Base-by-base conservation (phyloP, 345 rosid species). In the Durio zibethinus region DNA sequence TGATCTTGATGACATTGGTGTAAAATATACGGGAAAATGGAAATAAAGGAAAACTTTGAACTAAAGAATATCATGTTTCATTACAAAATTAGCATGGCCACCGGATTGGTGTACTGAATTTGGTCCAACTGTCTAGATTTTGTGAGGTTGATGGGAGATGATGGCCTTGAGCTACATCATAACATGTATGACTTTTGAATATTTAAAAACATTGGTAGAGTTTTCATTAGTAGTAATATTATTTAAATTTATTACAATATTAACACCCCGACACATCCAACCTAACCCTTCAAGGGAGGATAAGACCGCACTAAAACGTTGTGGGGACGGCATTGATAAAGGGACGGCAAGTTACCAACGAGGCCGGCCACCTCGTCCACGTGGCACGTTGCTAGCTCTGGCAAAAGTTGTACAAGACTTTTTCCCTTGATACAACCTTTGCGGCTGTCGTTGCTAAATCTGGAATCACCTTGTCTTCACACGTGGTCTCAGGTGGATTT, bases 301-400 rank as follows among this genome's bases (percentile, higher is more conserved):
- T 29, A 64, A 77, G 81, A 80, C 78, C 71, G 40, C 83, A 73
- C 79, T 16, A 9, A 54, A 50, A n/a, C 57, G 48, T 15, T 33
- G 82, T 71, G 25, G 86, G 89, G 86, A 83, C 85, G 84, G 78
- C 81, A 53, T 0, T 11, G 63, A 45, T 53, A 74, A 81, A 70
- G 33, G 27, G 85, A 87, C 85, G 77, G 72, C 78, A 40, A 56
- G 78, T 27, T 38, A 66, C 77, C 56, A 33, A 76, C 82, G 77
- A 78, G 59, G 76, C 77, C 23, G 4, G 74, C 43, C 66, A 62
- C 21, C 21, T 3, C 0, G 50, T 21, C 78, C 81, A 80, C 86
- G 79, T 81, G 81, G 70, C 86, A 35, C 78, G 86, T 64, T 78
- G 64, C 21, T 62, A 15, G 38, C 40, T 62, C 67, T 33, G 42